Evolutionary conservation across 2,329 filamentous ascomycete genomes (phyloP).

Genomic region (Hawksworthiomyces lignivorus): DNA sequence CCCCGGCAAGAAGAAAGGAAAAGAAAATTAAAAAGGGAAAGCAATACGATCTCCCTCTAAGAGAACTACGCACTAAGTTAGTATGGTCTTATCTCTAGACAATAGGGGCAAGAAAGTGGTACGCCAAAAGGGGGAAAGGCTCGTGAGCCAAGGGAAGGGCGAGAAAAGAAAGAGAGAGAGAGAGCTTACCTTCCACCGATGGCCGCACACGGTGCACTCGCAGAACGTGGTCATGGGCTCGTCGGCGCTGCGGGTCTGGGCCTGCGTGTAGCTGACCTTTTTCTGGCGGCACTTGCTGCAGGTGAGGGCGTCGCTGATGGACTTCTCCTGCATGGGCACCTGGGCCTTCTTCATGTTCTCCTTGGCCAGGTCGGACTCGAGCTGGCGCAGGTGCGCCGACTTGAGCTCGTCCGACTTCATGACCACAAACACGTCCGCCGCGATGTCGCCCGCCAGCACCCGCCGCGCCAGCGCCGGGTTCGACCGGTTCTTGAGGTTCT

Average conservation of each 20-base stretch:
- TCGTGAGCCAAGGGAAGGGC: too few species aligned
- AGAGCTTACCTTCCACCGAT: constrained; percentile 62
- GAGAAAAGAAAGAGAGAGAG: neutral
- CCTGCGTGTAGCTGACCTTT: constrained; percentile 93
- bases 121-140: too few species aligned
- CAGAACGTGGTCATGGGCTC: constrained; percentile 81
- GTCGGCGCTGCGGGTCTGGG: constrained; percentile 91
- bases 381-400: constrained; percentile 69
- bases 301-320: constrained; percentile 77
- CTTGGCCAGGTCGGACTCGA: constrained; percentile 68
- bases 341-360: constrained; percentile 98
- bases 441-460: constrained; percentile 68
- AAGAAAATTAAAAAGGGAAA: neutral
- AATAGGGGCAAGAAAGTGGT: too few species aligned
- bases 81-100: too few species aligned
- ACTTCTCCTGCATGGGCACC: constrained; percentile 86
- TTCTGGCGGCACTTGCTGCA: constrained; percentile 90
- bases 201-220: constrained; percentile 61
- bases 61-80: too few species aligned
- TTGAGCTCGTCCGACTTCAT: constrained; percentile 92
- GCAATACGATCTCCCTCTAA: neutral
- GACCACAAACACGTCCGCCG: constrained; percentile 64
- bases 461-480: constrained; percentile 70
- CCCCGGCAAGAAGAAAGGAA: too few species aligned
- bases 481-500: constrained; percentile 88